Evolutionary conservation across 805 yeast species (phyloP).

Genomic region (Ogataea nonfermentans): DNA sequence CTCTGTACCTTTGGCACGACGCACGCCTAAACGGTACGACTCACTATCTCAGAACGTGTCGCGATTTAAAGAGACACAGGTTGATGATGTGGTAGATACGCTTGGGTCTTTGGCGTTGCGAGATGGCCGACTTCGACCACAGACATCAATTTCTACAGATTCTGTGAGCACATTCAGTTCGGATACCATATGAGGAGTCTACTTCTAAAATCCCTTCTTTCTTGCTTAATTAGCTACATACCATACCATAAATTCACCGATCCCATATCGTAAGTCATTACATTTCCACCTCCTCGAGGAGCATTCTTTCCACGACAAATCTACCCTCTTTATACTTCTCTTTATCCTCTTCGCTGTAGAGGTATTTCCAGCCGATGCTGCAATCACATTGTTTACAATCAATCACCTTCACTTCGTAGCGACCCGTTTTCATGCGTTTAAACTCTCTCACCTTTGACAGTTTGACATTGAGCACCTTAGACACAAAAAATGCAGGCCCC

Average conservation of each 20-base stretch:
- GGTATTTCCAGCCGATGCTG: conserved; percentile 36
- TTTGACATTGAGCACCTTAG: conserved; percentile 30
- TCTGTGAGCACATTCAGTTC: too few relatives aligned
- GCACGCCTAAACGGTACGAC: conserved; percentile 24
- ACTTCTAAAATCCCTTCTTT: neutral
- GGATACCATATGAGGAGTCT: too few relatives aligned
- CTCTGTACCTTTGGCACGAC: neutral
- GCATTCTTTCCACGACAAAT: conserved; percentile 33
- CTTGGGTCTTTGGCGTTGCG: conserved; percentile 18
- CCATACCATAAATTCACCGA: neutral
- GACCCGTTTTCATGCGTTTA: conserved; percentile 35
- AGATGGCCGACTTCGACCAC: conserved; percentile 17
- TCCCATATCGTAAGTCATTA: conserved; percentile 6
- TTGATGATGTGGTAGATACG: conserved; percentile 22
- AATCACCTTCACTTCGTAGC: conserved; percentile 30
- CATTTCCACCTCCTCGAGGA: conserved; percentile 25
- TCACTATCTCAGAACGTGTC: conserved; percentile 20
- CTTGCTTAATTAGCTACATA: conserved; percentile 1
- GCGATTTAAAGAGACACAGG: conserved; percentile 16
- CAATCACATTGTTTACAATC: conserved; percentile 33
- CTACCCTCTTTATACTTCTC: conserved; percentile 36
- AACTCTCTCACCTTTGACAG: conserved; percentile 18
- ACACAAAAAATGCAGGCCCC: conserved; percentile 35
- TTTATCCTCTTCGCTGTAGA: conserved; percentile 28
- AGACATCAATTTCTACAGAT: neutral